Base-by-base conservation (phyloP, 2,329 filamentous ascomycete species). In the Fusarium brevicatenulatum region DNA sequence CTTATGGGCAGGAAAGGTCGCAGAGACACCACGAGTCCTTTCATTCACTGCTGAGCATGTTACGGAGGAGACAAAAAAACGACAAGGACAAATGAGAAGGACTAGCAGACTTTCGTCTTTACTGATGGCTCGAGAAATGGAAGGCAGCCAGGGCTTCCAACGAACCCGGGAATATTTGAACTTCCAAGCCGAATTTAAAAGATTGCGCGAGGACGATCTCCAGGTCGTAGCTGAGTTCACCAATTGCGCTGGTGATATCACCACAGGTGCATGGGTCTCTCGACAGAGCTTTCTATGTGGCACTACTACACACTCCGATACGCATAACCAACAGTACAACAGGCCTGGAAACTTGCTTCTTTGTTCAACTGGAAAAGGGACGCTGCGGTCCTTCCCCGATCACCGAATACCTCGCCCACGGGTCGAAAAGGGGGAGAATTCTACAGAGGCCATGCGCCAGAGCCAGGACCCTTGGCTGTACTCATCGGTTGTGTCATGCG, bases 291-390 rank as follows among this genome's bases (percentile, higher is more conserved):
- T 91, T 57, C 76, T 91, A n/a, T 90, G 89, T 70, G 90, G 90
- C 39, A 89, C 90, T 0, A 90, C 89, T 0, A 87, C 87, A 1
- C 90, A 91, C 79, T 91, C 89, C 1, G 90, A 91, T 72, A 81
- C 83, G 0, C 87, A 90, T 46, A 91, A 91, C 64, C 89, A 91
- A 75, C 89, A 91, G 69, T 91, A 92, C 76, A 92, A 92, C 73
- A 91, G 89, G 72, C 86, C 88, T 1, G 90, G 90, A 2, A 92
- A 92, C 73, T 79, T 92, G 15, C 80, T 89, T 2, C 79, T 91
- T 3, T 90, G 88, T 11, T 90, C 88, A 0, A 81, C 84, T 2
- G 73, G 66, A 2, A 74, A 77, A 3, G 83, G 85, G 1, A 85
- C 82, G 1, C 77, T 91, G 4, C 83, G 79, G 10, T 86, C 88